Evolutionary conservation across 495 filamentous ascomycete genomes (phyloP).

Genomic region (Massariosphaeria phaeospora): DNA sequence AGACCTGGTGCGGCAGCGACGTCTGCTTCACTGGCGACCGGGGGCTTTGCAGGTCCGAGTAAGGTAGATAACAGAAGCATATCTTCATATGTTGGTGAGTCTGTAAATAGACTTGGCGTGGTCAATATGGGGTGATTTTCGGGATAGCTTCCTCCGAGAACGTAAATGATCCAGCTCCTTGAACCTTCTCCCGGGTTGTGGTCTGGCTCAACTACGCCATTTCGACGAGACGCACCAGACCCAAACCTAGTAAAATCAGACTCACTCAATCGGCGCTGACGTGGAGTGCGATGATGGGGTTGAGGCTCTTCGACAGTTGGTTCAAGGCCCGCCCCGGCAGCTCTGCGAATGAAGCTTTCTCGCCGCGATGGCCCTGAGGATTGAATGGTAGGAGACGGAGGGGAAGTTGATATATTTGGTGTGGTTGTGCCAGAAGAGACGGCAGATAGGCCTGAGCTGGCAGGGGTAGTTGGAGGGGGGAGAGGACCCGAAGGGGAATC

Average conservation of each 20-base stretch:
- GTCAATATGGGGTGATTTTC: conserved; percentile 73
- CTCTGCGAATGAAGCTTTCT: conserved; percentile 33
- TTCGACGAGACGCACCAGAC: conserved; percentile 58
- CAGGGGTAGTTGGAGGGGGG: conserved; percentile 66
- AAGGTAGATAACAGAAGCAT: conserved; percentile 71
- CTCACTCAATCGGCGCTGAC: conserved; percentile 56
- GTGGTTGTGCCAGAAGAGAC: conserved; percentile 55
- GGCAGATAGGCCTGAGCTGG: conserved; percentile 55
- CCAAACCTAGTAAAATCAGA: conserved; percentile 61
- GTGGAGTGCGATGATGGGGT: conserved; percentile 35
- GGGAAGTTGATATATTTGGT: conserved; percentile 47
- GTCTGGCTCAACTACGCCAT: conserved; percentile 65
- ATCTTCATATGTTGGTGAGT: conserved; percentile 75
- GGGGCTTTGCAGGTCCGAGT: conserved; percentile 68
- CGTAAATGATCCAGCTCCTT: conserved; percentile 75
- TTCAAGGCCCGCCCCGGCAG: conserved; percentile 26
- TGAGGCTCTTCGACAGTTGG: conserved; percentile 38
- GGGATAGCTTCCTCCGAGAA: conserved; percentile 69
- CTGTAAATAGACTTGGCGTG: conserved; percentile 70
- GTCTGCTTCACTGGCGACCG: conserved; percentile 64
- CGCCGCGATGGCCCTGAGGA: conserved; percentile 31
- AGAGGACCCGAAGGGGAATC: conserved; percentile 59
- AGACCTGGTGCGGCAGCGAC: conserved; percentile 59
- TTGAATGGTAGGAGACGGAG: conserved; percentile 28
- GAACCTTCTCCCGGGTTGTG: conserved; percentile 44